Percentiles rank a stretch among this genome's conserved stretches.
Evolutionary conservation across 1,139 yeast species (phyloP).

Genomic region (Magnusiomyces suaveolens): DNA sequence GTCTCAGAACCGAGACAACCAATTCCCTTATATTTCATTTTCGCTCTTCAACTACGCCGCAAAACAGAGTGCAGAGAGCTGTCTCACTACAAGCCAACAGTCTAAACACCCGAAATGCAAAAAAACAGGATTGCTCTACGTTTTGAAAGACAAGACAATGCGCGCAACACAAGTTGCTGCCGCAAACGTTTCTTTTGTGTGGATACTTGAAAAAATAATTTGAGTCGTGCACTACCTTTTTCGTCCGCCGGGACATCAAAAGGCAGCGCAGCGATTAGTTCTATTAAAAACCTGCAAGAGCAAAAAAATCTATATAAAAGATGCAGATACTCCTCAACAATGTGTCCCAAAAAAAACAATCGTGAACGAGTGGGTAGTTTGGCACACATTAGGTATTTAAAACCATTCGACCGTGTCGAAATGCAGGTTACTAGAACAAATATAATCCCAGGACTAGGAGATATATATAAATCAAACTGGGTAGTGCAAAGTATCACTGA

Average conservation of each 20-base stretch:
- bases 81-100: slow-evolving; percentile 5
- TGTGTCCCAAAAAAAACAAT: background rate
- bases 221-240: background rate
- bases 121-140: background rate
- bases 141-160: background rate
- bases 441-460: background rate
- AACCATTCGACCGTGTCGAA: background rate
- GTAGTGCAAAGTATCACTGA: background rate
- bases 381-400: background rate
- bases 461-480: no score
- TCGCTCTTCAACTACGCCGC: background rate
- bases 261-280: background rate
- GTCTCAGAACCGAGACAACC: no score
- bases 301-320: background rate
- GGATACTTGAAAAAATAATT: background rate
- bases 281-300: background rate
- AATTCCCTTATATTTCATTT: background rate
- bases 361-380: background rate
- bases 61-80: background rate
- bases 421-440: background rate
- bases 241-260: background rate
- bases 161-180: no score
- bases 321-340: background rate
- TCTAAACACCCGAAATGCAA: background rate
- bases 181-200: no score